Conservation (phyloP, 768 basidiomycete species). For the Tephrocybe rancida region DNA sequence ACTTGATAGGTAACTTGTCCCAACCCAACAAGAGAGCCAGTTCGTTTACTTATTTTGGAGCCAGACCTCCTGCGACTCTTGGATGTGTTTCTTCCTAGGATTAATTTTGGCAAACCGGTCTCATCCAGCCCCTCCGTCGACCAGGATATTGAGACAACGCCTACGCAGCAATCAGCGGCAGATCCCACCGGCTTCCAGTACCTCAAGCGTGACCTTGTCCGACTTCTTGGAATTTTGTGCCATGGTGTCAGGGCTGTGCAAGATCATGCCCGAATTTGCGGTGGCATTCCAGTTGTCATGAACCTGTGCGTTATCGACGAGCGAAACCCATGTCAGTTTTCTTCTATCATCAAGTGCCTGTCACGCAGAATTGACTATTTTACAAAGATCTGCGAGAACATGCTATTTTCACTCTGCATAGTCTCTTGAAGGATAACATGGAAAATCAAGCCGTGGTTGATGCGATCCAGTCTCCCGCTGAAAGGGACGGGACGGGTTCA, state of each 20-base stretch:
- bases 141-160: constrained; percentile 23
- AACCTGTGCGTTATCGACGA: constrained; percentile 91
- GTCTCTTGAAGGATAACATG: constrained; percentile 72
- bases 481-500: constrained; percentile 56
- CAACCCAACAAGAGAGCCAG: not conserved
- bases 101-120: constrained; percentile 76
- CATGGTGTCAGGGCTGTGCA: constrained; percentile 68
- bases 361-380: constrained; percentile 5
- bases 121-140: constrained; percentile 19
- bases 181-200: constrained; percentile 72
- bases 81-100: constrained; percentile 81
- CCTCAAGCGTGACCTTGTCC: constrained; percentile 89
- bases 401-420: constrained; percentile 82
- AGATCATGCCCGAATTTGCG: constrained; percentile 69
- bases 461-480: constrained; percentile 63
- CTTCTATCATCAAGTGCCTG: constrained; percentile 11
- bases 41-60: constrained; percentile 14
- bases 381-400: constrained; percentile 85
- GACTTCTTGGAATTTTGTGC: constrained; percentile 78
- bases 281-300: constrained; percentile 82
- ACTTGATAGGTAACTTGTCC: constrained; percentile 51
- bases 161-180: constrained; percentile 26
- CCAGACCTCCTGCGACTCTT: constrained; percentile 75
- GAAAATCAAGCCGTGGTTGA: constrained; percentile 84
- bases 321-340: constrained; percentile 84